Percentiles rank a stretch among this genome's conserved stretches.
phyloP scores from a whole-genome alignment of 805 yeast species.

The Kurtzmaniella cleridarum region DNA sequence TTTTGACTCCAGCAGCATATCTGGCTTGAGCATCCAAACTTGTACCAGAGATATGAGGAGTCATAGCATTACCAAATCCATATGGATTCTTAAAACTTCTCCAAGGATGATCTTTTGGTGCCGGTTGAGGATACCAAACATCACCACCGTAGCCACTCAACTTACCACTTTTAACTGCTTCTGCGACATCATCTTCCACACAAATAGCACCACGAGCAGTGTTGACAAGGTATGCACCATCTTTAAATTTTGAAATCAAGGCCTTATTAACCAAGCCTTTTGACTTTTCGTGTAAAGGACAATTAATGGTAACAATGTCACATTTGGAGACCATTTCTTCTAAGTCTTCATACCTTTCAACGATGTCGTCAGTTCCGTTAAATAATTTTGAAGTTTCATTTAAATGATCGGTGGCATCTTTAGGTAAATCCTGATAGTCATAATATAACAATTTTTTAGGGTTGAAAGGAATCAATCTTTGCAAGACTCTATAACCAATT shows the following conservation, averaged over 20 bases:
- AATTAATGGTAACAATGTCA: constrained; percentile 71
- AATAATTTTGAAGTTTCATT: constrained; percentile 30
- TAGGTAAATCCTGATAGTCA: constrained; percentile 67
- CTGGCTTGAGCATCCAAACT: constrained; percentile 75
- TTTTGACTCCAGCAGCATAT: constrained; percentile 65
- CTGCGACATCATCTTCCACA: constrained; percentile 69
- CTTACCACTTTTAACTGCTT: constrained; percentile 63
- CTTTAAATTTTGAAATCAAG: constrained; percentile 61
- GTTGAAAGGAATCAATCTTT: constrained; percentile 66
- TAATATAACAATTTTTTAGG: constrained; percentile 69
- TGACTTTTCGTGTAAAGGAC: constrained; percentile 71
- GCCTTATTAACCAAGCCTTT: constrained; percentile 64
- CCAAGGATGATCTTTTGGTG: constrained; percentile 77
- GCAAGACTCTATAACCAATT: constrained; percentile 72
- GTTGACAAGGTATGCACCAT: constrained; percentile 69
- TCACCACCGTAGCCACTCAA: constrained; percentile 81
- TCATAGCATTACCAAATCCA: constrained; percentile 80
- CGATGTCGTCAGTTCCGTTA: constrained; percentile 49
- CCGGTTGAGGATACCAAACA: constrained; percentile 84
- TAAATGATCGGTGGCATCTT: constrained; percentile 39
- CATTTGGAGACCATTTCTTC: constrained; percentile 64
- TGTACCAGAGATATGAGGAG: constrained; percentile 78
- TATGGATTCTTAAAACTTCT: constrained; percentile 57
- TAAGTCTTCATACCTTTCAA: constrained; percentile 52
- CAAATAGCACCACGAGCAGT: constrained; percentile 83